A percentile compares a stretch with the other conserved stretches of the same genome.
Conservation (phyloP, 306 rosid species). For the Luffa acutangula region DNA sequence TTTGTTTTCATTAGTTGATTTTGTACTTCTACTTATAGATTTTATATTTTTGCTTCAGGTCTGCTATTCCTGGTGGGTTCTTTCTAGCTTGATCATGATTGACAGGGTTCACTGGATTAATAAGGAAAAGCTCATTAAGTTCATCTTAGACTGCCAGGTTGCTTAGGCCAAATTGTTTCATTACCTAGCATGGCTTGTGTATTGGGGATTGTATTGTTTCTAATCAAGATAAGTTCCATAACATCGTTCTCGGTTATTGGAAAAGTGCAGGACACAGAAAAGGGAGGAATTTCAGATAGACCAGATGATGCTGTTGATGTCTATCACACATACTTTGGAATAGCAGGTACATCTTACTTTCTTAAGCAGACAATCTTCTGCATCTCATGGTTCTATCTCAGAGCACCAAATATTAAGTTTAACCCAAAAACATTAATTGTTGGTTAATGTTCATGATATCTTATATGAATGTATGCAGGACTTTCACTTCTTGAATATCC, state of each 20-base stretch:
- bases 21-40: constrained; percentile 13
- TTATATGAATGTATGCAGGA: constrained; percentile 27
- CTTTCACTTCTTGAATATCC: constrained; percentile 92
- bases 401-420: not conserved
- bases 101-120: constrained; percentile 91
- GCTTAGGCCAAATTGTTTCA: not conserved
- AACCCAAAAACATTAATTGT: not conserved
- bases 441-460: not conserved
- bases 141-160: constrained; percentile 83
- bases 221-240: not conserved
- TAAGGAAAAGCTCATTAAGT: constrained; percentile 76
- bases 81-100: constrained; percentile 89
- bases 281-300: constrained; percentile 93
- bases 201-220: not conserved
- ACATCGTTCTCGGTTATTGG: not conserved
- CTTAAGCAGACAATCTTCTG: not conserved
- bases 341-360: constrained; percentile 40
- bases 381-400: not conserved
- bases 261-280: constrained; percentile 57
- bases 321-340: constrained; percentile 75
- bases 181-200: not conserved
- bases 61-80: constrained; percentile 93
- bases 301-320: constrained; percentile 93
- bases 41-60: constrained; percentile 37
- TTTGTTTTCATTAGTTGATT: not conserved